Evolutionary conservation across 805 yeast genomes (phyloP).

Genomic region (Metschnikowia colocasiae): DNA sequence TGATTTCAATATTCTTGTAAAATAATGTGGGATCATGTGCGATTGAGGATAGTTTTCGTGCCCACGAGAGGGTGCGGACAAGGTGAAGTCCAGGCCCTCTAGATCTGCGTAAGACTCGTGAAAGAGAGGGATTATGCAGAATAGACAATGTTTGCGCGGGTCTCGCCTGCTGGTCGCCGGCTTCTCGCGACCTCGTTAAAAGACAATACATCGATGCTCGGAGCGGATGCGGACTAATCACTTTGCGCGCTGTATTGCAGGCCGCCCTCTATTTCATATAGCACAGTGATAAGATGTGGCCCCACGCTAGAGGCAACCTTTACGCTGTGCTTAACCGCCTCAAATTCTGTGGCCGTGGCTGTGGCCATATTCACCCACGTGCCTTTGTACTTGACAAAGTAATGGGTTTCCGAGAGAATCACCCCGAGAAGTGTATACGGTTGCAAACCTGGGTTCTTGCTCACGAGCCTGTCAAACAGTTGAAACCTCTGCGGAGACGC

Average conservation of each 20-base stretch:
- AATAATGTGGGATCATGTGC: neutral
- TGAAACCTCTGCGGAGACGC: conserved; percentile 11
- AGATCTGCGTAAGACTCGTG: neutral
- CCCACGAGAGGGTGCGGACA: neutral
- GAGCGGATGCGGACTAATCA: neutral
- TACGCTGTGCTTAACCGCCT: conserved; percentile 8
- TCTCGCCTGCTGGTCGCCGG: neutral
- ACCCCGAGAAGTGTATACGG: conserved; percentile 30
- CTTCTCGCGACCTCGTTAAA: neutral
- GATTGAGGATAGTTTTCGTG: neutral
- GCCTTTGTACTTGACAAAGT: conserved; percentile 14
- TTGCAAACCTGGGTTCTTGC: conserved; percentile 12
- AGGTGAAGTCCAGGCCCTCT: neutral
- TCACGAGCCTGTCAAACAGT: conserved; percentile 10
- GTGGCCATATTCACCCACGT: conserved; percentile 17
- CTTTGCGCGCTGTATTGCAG: neutral
- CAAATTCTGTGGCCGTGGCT: conserved; percentile 13
- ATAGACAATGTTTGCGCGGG: neutral
- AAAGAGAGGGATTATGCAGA: neutral
- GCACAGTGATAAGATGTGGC: conserved; percentile 15
- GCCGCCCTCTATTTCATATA: conserved; percentile 9
- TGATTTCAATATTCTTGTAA: neutral
- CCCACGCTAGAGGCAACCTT: conserved; percentile 7
- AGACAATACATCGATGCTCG: neutral
- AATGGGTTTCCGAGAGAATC: conserved; percentile 29